Evolutionary conservation across 441 rosid species (phyloP), one percentile per base, ranked within the genome.

Genomic region (Gossypium schwendimanii): DNA sequence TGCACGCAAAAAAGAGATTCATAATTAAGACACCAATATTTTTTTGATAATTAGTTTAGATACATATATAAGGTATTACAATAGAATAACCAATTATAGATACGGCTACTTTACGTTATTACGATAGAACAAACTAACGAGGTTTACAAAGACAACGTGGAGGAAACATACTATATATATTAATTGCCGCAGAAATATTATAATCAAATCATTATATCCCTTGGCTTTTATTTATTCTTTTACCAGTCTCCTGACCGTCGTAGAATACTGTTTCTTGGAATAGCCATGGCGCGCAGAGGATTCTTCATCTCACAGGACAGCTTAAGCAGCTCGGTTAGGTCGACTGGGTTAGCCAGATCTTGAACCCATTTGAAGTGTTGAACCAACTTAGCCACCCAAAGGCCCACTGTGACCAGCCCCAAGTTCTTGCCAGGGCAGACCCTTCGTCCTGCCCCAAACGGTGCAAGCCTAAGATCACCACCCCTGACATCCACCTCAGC

Each of bases 361-460:
- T 71, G 55, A 47, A 71, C 77, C 87, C 87, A 84, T 61, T 82
- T 62, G 69, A 80, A 84, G 20, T 45, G 66, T 9, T 73, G 81
- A 68, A 82, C 81, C 79, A 84, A 41, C 73, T 73, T 73, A 1
- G 82, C 85, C 78, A 84, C 87, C 84, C 84, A 82, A 4, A 82
- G 81, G 71, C 73, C 67, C 14, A 80, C 84, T 0, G 84, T 80
- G 2, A 45, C 81, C 1, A 82, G 75, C 76, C 84, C 87, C 3
- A 82, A 63, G 78, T 73, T 77, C 82, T 75, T 81, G 4, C 87
- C 87, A 0, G 85, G 87, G 67, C 87, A 84, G 23, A 77, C 82
- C 84, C 87, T 78, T n/a, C 87, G 77, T 10, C 87, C 84, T 2
- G 87, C 87, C 41, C 87, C 87, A 8, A 84, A 82, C 0, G 87